Evolutionary conservation across 2,329 filamentous ascomycete species (phyloP).

Genomic region (Pseudopithomyces maydicus): DNA sequence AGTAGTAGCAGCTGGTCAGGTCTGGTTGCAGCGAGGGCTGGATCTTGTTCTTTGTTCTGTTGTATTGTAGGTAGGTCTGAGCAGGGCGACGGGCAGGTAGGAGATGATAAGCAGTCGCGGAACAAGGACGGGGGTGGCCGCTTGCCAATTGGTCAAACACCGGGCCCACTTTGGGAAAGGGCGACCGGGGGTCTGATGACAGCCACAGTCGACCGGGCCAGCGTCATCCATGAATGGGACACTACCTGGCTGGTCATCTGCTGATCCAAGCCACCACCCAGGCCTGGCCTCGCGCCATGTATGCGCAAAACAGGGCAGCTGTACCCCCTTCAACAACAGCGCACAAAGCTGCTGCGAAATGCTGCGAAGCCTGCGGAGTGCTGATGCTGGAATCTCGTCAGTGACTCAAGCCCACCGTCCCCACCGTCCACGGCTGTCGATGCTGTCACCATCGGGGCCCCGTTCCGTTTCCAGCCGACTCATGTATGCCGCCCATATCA

Average conservation of each 20-base stretch:
- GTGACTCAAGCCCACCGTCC: background rate
- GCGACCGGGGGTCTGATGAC: conserved; percentile 1
- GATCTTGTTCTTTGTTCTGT: conserved; percentile 13
- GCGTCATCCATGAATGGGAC: background rate
- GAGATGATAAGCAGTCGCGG: conserved; percentile 12
- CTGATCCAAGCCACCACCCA: conserved; percentile 3
- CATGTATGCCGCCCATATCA: conserved; percentile 27
- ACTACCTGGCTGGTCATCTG: background rate
- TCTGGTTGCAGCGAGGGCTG: background rate
- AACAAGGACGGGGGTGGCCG: background rate
- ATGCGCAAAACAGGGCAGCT: conserved; percentile 1
- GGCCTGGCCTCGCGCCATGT: background rate
- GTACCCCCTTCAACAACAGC: background rate
- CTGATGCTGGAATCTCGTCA: conserved; percentile 1
- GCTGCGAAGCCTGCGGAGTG: background rate
- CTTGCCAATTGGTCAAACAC: conserved; percentile 1
- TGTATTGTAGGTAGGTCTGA: conserved; percentile 6
- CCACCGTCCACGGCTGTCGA: background rate
- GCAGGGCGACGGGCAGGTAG: conserved; percentile 5
- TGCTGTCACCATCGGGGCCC: conserved; percentile 6
- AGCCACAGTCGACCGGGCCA: conserved; percentile 4
- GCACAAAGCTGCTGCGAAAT: background rate
- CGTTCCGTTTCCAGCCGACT: conserved; percentile 37
- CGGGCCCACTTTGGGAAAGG: background rate
- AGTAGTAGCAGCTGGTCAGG: background rate